Conservation (phyloP, 345 rosid genomes). For the Euclidium syriacum region DNA sequence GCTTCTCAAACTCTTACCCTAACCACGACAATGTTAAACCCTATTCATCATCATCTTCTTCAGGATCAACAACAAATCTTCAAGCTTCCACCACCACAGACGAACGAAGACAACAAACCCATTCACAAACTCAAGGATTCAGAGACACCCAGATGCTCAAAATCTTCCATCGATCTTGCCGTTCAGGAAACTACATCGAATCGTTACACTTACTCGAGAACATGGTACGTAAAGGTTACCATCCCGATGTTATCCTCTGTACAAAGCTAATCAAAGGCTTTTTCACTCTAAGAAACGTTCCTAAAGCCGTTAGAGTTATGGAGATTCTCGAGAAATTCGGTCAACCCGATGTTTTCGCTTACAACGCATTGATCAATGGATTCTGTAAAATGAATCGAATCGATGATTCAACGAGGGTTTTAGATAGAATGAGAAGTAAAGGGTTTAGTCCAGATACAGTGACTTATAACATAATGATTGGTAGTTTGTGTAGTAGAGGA, state of each 20-base stretch:
- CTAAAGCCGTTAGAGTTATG: constrained; percentile 67
- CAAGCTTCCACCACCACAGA: constrained; percentile 35
- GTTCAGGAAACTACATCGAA: constrained; percentile 52
- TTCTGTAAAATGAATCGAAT: constrained; percentile 69
- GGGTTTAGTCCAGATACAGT: constrained; percentile 71
- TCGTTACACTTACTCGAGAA: constrained; percentile 68
- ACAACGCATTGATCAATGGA: constrained; percentile 78
- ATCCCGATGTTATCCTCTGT: constrained; percentile 64
- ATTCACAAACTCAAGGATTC: constrained; percentile 46
- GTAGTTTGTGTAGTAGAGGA: constrained; percentile 65
- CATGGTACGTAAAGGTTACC: constrained; percentile 54
- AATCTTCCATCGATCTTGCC: constrained; percentile 54
- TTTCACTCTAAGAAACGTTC: constrained; percentile 43
- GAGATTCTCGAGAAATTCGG: constrained; percentile 67
- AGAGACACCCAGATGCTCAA: constrained; percentile 55
- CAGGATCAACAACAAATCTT: constrained; percentile 3
- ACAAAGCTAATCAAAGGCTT: constrained; percentile 82
- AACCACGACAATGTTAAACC: constrained; percentile 2
- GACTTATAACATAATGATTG: constrained; percentile 77
- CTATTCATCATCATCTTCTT: constrained; percentile 11
- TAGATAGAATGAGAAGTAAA: constrained; percentile 63
- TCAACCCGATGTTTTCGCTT: constrained; percentile 70
- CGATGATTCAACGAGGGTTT: constrained; percentile 50
- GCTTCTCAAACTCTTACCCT: constrained; percentile 19
- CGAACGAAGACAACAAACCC: constrained; percentile 40